Base-by-base conservation (phyloP, 805 yeast species). In the Ogataea populi-albae region DNA sequence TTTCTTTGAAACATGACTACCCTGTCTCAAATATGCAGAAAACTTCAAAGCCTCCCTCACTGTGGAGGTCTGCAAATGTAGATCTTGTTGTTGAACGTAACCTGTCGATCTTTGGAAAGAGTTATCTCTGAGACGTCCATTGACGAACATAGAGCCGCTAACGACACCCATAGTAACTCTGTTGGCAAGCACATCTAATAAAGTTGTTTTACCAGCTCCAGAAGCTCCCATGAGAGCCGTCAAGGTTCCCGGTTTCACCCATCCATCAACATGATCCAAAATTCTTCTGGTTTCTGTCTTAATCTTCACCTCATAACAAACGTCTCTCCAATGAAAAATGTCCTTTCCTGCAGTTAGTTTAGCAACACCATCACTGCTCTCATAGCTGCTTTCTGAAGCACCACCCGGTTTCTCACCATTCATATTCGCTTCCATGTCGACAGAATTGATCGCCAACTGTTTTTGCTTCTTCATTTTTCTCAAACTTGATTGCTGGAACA, bases 221-320 rank as follows among this genome's bases (percentile, higher is more conserved):
- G 80, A 73, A 31, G 74, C 79, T 46, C 81, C 81, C 79, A 75
- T 73, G 19, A 75, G 55, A 9, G 93, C 93, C 34, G 91, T 84
- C 54, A 84, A 64, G 30, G 87, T 81, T 46, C 89, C 89, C 7
- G 89, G 89, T 54, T 81, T 80, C 27, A 83, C 88, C 84, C 86
- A 83, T 32, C 91, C 93, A 54, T 81, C 86, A 38, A 84, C 85
- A 42, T 74, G 71, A 42, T 69, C 66, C 53, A 83, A 62, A 43
- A 83, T 73, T 41, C 79, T 68, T 52, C 87, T 68, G 19, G 75
- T 68, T 43, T 75, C 85, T 25, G 60, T 59, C 52, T 80, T 77
- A 47, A 79, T 77, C 51, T 75, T 70, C 39, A 84, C 78, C 44
- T 79, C 82, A 55, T 82, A 84, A 52, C 81, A 74, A 28, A 84